Conservation (phyloP, 192 early-diverging fungal species). For the Entomortierella parvispora region DNA sequence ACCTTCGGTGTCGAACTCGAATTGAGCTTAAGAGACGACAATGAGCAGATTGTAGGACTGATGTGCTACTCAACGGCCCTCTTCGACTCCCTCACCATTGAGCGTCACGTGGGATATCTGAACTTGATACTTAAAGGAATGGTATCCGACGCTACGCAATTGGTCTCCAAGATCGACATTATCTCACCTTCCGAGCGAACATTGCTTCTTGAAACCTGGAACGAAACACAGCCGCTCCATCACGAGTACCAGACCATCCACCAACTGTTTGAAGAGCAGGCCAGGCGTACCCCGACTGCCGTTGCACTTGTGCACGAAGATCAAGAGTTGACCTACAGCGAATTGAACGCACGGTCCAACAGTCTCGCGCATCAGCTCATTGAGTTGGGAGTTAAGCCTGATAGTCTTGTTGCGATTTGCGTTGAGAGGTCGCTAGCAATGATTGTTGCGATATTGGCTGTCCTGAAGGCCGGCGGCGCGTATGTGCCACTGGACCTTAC, state of each 20-base stretch:
- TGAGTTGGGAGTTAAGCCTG: not conserved
- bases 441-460: conserved; percentile 26
- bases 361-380: conserved; percentile 3
- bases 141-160: conserved; percentile 6
- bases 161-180: conserved; percentile 12
- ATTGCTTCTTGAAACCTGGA: conserved; percentile 10
- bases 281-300: not conserved
- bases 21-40: conserved; percentile 2
- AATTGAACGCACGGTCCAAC: conserved; percentile 4
- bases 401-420: not conserved
- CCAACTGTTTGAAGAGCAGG: conserved; percentile 11
- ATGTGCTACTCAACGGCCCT: conserved; percentile 7
- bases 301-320: conserved; percentile 7
- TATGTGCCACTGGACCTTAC: conserved; percentile 45
- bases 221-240: not conserved
- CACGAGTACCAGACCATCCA: conserved; percentile 1
- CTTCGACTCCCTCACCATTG: conserved; percentile 13
- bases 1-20: conserved; percentile 2
- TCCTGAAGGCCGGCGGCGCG: conserved; percentile 41
- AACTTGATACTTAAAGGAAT: not conserved
- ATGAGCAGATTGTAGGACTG: not conserved
- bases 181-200: conserved; percentile 10
- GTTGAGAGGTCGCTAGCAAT: not conserved
- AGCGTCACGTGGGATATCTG: conserved; percentile 17
- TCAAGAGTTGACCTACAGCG: conserved; percentile 1